Base-by-base conservation (phyloP, 768 basidiomycete species). In the Termitomyces sp. region DNA sequence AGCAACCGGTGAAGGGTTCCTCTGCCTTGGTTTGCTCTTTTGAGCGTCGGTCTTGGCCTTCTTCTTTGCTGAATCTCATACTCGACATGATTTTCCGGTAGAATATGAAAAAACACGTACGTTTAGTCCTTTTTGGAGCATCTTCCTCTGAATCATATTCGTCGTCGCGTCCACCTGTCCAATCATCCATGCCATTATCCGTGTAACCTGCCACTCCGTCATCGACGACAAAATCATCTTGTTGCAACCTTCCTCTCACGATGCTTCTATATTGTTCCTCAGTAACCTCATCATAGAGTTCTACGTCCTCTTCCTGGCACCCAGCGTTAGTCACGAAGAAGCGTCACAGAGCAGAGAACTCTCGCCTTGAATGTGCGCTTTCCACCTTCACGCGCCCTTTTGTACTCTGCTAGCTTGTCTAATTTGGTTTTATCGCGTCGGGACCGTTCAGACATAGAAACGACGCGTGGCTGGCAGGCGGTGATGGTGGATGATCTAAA, bases 161-260 rank as follows among this genome's bases (percentile, higher is more conserved):
- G n/a, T 82, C 80, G 47, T 81, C 78, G 30, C 80, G 78, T 9
- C 76, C 82, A 27, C 80, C 82, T 33, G 82, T 83, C 88, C 93
- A 98, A 67, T 96, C 95, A 58, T 98, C 97, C 86, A 94, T 88
- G 5, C 97, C 97, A 68, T 97, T 93, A 75, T 99, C 97, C 70
- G 89, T 87, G 66, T 99, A 98, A 5, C 93, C 97, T 14, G 79
- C 82, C 0, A 89, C 82, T 27, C 94, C 94, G 74, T 98, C 97
- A 67, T 98, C 97, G 37, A 90, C 88, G 20, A 98, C 92, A 61
- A 99, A 99, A 70, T 99, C 97, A 62, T 98, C 94, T 63, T 78
- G 77, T 58, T 91, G 87, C 7, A 97, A 79, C 18, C 97, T 81
- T 1, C 87, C 86, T 55, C 82, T 82, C 5, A 99, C 97, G 55